phyloP scores from a whole-genome alignment of 495 filamentous ascomycete species.

The Tuber melanosporum region DNA sequence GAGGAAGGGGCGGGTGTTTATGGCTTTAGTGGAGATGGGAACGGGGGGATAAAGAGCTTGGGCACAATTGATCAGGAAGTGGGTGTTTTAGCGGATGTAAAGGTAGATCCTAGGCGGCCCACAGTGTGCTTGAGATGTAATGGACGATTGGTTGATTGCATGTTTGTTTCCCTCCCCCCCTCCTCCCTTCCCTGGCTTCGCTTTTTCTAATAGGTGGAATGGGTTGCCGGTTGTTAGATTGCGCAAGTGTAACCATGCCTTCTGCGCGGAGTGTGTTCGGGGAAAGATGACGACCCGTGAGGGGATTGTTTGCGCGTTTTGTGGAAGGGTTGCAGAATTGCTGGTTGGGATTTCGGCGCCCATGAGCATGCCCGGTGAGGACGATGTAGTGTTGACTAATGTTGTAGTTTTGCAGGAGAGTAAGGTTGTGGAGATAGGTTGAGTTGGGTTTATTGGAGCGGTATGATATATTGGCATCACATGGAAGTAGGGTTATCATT shows the following conservation, averaged over 20 bases:
- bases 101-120: slow-evolving; percentile 5
- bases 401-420: slow-evolving; percentile 24
- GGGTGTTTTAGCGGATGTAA: not conserved
- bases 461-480: not conserved
- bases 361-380: slow-evolving; percentile 29
- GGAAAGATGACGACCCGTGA: not conserved
- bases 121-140: slow-evolving; percentile 6
- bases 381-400: slow-evolving; percentile 7
- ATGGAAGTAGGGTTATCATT: not conserved
- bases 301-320: not conserved
- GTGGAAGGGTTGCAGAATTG: not conserved
- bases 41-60: slow-evolving; percentile 4
- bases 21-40: not conserved
- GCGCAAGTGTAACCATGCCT: slow-evolving; percentile 21
- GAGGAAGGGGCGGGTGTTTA: slow-evolving; percentile 15
- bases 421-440: slow-evolving; percentile 13
- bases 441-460: slow-evolving; percentile 4
- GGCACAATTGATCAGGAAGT: slow-evolving; percentile 4
- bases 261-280: slow-evolving; percentile 21
- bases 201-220: not conserved
- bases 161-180: slow-evolving; percentile 6
- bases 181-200: not conserved
- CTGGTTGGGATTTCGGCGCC: slow-evolving; percentile 23
- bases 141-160: slow-evolving; percentile 10
- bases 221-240: slow-evolving; percentile 1